Evolutionary conservation across 2,329 filamentous ascomycete genomes (phyloP), one percentile per base, ranked within the genome.

Genomic region (Botrytis fabae): DNA sequence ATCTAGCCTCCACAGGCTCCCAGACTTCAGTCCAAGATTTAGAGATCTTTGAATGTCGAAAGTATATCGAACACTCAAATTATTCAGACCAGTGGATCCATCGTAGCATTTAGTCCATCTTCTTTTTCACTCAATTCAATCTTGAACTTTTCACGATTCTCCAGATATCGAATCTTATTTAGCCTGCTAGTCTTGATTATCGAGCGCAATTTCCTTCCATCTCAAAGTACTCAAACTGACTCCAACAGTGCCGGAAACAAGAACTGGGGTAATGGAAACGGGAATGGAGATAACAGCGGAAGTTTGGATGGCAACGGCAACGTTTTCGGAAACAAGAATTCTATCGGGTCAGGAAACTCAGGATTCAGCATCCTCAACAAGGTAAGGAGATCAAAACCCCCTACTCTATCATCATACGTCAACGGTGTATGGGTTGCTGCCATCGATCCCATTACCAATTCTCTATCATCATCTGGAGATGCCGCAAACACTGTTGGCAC

Each of bases 381-480:
- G 68, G 68, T 70, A 70, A 62, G 68, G 48, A 61, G 62, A 61
- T 28, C 51, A 57, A 18, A 57, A 18, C 10, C 40, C 9, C 20
- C 51, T 59, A 42, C 40, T 18, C 2, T 18, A 40, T 70, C 68
- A 59, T 46, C 68, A 44, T 48, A 70, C 40, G 7, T 70, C n/a
- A 48, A 70, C 4, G 68, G 68, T 18, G 40, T 70, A 9, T 70
- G 40, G 28, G 54, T 61, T 46, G 40, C 68, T 16, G 54, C 16
- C 51, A 60, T 46, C 28, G 54, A 61, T 28, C 54, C 28, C 18
- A 25, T 70, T 4, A 32, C 22, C 54, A n/a, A 25, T 32, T 42
- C 57, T 8, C 40, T 62, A 12, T 46, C 68, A 32, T 61, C 54
- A 22, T 32, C 40, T 6, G 54, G 40, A 60, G 54, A n/a, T 62